phyloP scores from a whole-genome alignment of 768 basidiomycete species.

The Tephrocybe sp. region DNA sequence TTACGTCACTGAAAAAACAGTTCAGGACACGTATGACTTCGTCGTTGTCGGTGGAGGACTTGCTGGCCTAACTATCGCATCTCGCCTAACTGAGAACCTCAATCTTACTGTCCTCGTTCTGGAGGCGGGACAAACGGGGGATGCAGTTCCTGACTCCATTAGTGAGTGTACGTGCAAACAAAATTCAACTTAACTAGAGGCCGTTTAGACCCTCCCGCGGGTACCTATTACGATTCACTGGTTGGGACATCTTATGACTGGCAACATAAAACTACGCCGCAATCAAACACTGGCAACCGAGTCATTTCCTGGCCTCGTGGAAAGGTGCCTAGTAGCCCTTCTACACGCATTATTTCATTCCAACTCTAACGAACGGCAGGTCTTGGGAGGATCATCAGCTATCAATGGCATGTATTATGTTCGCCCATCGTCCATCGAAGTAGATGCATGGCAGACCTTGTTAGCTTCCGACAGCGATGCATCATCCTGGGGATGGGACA shows the following conservation, averaged over 20 bases:
- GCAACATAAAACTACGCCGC: slow-evolving; percentile 49
- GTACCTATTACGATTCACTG: slow-evolving; percentile 54
- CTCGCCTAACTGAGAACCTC: slow-evolving; percentile 34
- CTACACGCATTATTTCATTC: background rate
- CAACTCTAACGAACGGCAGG: slow-evolving; percentile 25
- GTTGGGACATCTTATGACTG: slow-evolving; percentile 53
- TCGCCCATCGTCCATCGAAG: slow-evolving; percentile 48
- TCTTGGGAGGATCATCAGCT: slow-evolving; percentile 68
- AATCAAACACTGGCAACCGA: slow-evolving; percentile 43
- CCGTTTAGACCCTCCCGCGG: slow-evolving; percentile 45
- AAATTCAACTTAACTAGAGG: background rate
- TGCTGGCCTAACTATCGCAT: slow-evolving; percentile 37
- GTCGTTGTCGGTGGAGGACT: slow-evolving; percentile 35
- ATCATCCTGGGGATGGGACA: slow-evolving; percentile 44
- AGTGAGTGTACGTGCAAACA: slow-evolving; percentile 24
- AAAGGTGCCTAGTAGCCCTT: too few species aligned
- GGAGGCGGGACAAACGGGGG: slow-evolving; percentile 47
- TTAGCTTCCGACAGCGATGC: slow-evolving; percentile 26
- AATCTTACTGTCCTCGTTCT: slow-evolving; percentile 36
- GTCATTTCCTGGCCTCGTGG: slow-evolving; percentile 59
- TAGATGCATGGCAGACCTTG: slow-evolving; percentile 42
- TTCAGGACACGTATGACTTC: slow-evolving; percentile 32
- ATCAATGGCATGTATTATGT: slow-evolving; percentile 72
- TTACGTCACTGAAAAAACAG: slow-evolving; percentile 12
- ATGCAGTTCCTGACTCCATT: slow-evolving; percentile 32